Base-by-base conservation (phyloP, 768 basidiomycete genomes). In the Leccinum variicolor region DNA sequence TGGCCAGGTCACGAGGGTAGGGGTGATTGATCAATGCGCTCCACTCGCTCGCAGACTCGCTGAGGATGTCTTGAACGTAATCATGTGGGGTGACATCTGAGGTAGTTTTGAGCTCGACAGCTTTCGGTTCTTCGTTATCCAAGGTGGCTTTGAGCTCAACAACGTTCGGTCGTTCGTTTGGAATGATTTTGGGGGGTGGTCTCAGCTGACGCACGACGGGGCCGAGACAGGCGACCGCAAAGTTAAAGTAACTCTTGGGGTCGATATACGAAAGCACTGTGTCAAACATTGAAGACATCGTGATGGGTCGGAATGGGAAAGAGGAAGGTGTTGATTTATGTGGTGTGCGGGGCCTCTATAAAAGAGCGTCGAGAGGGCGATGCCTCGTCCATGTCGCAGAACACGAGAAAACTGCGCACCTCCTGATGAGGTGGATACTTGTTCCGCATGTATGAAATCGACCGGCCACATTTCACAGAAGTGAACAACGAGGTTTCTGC, bases 1-100 rank as follows among this genome's bases (percentile, higher is more conserved):
- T 58, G 48, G 57, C 56, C 25, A 58, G 8, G 6, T 11, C 3
- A 8, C 7, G 19, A n/a, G 56, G 56, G 41, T 58, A 58, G 15
- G 41, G 25, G 15, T 58, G 39, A 10, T 14, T 10, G 0, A 6
- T 50, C 7, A 28, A 50, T 4, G 5, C 15, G 23, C 1, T 9
- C 57, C 57, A 50, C 1, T 6, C 41, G 1, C 9, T 8, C 13
- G 25, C n/a, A n/a, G 14, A 19, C 23, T 21, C 49, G 1, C n/a
- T 19, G 31, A 59, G 11, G 6, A 59, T 17, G 5, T 58, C 19
- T 14, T 51, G 15, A 25, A 58, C 36, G 28, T 59, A 58, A 36
- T 58, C 57, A 13, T 19, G 50, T 15, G 50, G 50, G 33, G 15
- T 23, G 21, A 21, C n/a, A 15, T 51, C 28, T 21, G 33, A 17